A percentile compares a stretch with the other conserved stretches of the same genome.
Conservation (phyloP, 305 asterid genomes). For the Stenogyne calaminthoides region DNA sequence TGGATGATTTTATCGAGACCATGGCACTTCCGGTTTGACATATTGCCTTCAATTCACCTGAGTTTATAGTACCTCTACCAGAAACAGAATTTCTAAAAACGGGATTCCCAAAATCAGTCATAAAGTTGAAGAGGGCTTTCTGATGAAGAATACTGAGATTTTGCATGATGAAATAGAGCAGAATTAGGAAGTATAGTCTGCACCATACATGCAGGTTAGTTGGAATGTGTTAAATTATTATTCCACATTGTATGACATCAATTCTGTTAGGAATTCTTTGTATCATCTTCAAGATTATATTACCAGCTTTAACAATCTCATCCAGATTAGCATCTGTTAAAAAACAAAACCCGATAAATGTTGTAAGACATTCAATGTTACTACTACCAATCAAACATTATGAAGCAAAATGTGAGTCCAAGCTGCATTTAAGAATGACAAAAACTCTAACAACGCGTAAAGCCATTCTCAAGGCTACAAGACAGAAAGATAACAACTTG, state of each 20-base stretch:
- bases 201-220: constrained; percentile 38
- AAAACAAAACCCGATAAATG: not conserved
- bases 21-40: constrained; percentile 28
- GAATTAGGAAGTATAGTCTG: constrained; percentile 23
- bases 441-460: not conserved
- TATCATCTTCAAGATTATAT: constrained; percentile 15
- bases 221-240: constrained; percentile 18
- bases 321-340: constrained; percentile 29
- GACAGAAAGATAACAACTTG: not conserved
- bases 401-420: not conserved
- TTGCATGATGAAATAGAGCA: constrained; percentile 43
- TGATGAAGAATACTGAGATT: constrained; percentile 43
- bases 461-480: not conserved
- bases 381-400: not conserved
- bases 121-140: constrained; percentile 33
- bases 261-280: constrained; percentile 13
- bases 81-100: constrained; percentile 25
- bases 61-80: constrained; percentile 32
- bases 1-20: constrained; percentile 29
- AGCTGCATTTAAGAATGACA: not conserved
- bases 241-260: no score
- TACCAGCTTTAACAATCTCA: constrained; percentile 6
- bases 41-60: constrained; percentile 34
- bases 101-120: constrained; percentile 32
- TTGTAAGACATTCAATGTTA: constrained; percentile 6